phyloP scores from a whole-genome alignment of 768 basidiomycete species.

The Coprinopsis strossmayeri region DNA sequence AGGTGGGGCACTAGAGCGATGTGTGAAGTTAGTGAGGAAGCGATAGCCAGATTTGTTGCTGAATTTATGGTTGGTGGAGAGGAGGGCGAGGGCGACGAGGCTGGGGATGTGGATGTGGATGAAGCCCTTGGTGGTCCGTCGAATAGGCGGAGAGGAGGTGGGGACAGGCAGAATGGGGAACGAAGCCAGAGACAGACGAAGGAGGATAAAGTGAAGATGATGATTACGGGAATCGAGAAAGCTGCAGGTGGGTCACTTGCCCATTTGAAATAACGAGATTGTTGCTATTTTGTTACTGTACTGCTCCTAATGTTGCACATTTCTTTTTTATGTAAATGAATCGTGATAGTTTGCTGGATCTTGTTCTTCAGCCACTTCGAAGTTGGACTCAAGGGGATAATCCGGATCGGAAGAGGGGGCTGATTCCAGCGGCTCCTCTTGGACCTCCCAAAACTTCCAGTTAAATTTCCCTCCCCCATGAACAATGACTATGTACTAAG shows the following conservation, averaged over 20 bases:
- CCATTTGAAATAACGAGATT: too few relatives aligned
- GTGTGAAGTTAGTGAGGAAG: constrained; percentile 77
- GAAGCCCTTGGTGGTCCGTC: neutral
- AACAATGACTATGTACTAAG: too few relatives aligned
- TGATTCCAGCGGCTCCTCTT: too few relatives aligned
- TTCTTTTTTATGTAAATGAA: too few relatives aligned
- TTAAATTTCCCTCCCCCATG: too few relatives aligned
- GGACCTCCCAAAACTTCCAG: too few relatives aligned
- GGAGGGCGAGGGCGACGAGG: constrained; percentile 28
- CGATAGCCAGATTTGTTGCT: constrained; percentile 67
- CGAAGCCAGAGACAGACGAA: constrained; percentile 18
- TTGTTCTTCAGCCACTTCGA: too few relatives aligned
- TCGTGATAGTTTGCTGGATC: too few relatives aligned
- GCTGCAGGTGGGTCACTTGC: constrained; percentile 69
- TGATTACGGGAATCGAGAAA: constrained; percentile 52
- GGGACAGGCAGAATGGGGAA: constrained; percentile 7
- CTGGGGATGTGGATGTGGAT: constrained; percentile 26
- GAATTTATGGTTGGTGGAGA: constrained; percentile 64
- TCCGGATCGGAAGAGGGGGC: too few relatives aligned
- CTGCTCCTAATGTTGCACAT: too few relatives aligned
- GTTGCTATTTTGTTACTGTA: too few relatives aligned
- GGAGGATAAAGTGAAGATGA: constrained; percentile 34
- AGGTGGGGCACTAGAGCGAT: constrained; percentile 80
- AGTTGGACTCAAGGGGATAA: too few relatives aligned
- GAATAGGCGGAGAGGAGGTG: constrained; percentile 26